Percentiles rank a stretch among this genome's conserved stretches.
Conservation (phyloP, 2,329 filamentous ascomycete species). For the Cytospora mali region DNA sequence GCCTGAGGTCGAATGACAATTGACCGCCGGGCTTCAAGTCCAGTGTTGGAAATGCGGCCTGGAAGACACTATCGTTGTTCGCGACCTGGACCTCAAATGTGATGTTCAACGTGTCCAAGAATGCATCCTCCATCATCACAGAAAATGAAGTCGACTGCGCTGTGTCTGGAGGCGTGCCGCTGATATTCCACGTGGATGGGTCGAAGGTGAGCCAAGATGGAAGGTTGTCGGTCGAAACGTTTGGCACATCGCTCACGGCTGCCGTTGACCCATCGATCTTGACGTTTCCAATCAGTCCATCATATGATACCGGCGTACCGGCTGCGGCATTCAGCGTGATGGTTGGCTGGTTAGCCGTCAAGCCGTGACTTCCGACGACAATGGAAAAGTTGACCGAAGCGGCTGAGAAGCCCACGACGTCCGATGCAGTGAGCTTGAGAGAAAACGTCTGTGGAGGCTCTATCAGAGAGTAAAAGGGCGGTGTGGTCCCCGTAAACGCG, state of each 20-base stretch:
- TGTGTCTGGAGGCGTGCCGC: constrained; percentile 64
- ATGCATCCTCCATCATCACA: constrained; percentile 61
- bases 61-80: constrained; percentile 42
- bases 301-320: constrained; percentile 55
- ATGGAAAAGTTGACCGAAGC: constrained; percentile 69
- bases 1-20: constrained; percentile 47
- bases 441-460: constrained; percentile 72
- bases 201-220: constrained; percentile 75
- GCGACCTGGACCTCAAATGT: constrained; percentile 46
- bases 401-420: constrained; percentile 76
- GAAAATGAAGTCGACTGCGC: constrained; percentile 64
- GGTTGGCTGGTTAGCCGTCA: constrained; percentile 63
- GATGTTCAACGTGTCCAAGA: constrained; percentile 60
- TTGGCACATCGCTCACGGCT: constrained; percentile 51
- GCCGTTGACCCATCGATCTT: constrained; percentile 60
- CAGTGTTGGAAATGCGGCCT: constrained; percentile 43
- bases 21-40: constrained; percentile 44
- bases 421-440: constrained; percentile 75
- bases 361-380: constrained; percentile 69
- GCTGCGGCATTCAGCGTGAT: constrained; percentile 60
- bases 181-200: constrained; percentile 60
- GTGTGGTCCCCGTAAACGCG: constrained; percentile 72
- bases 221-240: constrained; percentile 52
- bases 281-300: constrained; percentile 53
- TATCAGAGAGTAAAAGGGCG: constrained; percentile 62